phyloP scores from a whole-genome alignment of 2,329 filamentous ascomycete species.

The Phyllosticta citrichinensis region DNA sequence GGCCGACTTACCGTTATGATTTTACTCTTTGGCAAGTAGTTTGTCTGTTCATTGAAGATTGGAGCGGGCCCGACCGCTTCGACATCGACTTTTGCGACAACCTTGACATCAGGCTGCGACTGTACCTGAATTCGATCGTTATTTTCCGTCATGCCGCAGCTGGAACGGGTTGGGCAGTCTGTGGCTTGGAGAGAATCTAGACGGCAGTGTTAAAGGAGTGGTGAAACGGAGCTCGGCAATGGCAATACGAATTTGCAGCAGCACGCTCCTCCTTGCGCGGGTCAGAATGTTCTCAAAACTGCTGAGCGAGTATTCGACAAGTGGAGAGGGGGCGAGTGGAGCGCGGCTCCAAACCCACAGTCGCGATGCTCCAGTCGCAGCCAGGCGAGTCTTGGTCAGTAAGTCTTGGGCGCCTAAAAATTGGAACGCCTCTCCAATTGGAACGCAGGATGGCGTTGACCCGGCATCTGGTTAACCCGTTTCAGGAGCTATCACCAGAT shows the following conservation, averaged over 20 bases:
- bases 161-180: background rate
- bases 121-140: background rate
- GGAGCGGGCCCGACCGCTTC: background rate
- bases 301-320: background rate
- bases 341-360: background rate
- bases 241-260: background rate
- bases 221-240: background rate
- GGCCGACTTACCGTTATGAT: conserved; percentile 7
- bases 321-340: background rate
- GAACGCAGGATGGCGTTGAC: background rate
- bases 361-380: background rate
- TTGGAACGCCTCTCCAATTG: background rate
- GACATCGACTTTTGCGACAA: background rate
- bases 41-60: conserved; percentile 11
- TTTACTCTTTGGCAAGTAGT: conserved; percentile 7
- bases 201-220: background rate
- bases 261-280: background rate
- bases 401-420: background rate
- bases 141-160: background rate
- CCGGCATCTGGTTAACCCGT: background rate
- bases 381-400: background rate
- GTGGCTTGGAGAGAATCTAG: background rate
- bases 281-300: background rate
- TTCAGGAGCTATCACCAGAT: background rate
- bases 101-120: background rate